These are phyloP conservation scores for Ceratocystis smalleyi DNA, from an alignment of 2,329 filamentous ascomycete genomes.

Conservation along the genomic window DNA sequence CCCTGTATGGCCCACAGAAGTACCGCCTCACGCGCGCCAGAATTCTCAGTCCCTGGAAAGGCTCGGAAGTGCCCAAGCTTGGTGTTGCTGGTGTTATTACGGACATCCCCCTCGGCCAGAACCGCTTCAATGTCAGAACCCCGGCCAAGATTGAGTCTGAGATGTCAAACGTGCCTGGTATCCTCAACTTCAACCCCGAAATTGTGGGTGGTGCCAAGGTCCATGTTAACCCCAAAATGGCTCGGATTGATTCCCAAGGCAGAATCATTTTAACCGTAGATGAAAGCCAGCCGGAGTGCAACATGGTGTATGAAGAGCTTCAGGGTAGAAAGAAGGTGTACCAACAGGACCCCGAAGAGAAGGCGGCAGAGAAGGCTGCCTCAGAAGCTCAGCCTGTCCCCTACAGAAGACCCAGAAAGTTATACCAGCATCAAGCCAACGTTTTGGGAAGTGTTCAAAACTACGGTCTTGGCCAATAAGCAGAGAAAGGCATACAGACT, in stretches of 20 bases:
- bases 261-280: conserved; percentile 31
- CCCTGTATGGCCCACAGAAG: conserved; percentile 43
- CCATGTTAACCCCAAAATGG: conserved; percentile 32
- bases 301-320: conserved; percentile 33
- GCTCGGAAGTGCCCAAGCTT: conserved; percentile 27
- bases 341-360: conserved; percentile 17
- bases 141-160: conserved; percentile 13
- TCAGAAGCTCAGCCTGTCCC: conserved; percentile 16
- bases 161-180: conserved; percentile 16
- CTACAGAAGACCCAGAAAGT: background rate
- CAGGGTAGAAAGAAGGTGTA: conserved; percentile 26
- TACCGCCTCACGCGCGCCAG: conserved; percentile 36
- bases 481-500: background rate
- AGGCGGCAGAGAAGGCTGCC: conserved; percentile 25
- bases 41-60: conserved; percentile 32
- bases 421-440: conserved; percentile 12
- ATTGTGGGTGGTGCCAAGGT: conserved; percentile 39
- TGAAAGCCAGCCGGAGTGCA: conserved; percentile 27
- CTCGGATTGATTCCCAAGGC: conserved; percentile 35
- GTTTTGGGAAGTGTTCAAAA: conserved; percentile 25
- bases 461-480: conserved; percentile 25
- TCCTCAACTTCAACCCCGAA: conserved; percentile 29
- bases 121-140: conserved; percentile 27
- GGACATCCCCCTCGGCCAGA: conserved; percentile 29
- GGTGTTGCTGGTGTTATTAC: conserved; percentile 42